These are phyloP conservation scores for Ogataea dorogensis DNA, from an alignment of 805 yeast species.

Conservation along the genomic window DNA sequence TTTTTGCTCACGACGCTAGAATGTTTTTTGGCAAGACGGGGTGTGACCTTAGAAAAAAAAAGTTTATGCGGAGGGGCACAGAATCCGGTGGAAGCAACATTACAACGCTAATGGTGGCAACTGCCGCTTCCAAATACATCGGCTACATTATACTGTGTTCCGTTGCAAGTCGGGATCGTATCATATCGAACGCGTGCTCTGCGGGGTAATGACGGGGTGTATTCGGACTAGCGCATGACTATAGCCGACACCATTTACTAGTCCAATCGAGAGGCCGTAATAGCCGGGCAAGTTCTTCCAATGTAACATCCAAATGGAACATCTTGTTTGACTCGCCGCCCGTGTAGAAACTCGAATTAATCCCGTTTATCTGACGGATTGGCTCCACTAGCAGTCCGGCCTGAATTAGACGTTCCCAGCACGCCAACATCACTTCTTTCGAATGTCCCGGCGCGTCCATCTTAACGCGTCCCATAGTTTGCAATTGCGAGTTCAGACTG, in stretches of 20 bases:
- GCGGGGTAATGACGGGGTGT: conserved; percentile 11
- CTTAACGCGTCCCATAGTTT: conserved; percentile 43
- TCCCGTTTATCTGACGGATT: conserved; percentile 23
- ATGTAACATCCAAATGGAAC: conserved; percentile 49
- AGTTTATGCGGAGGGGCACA: conserved; percentile 4
- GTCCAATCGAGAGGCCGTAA: conserved; percentile 21
- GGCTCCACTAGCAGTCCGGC: conserved; percentile 46
- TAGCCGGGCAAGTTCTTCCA: conserved; percentile 45
- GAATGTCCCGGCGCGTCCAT: conserved; percentile 14
- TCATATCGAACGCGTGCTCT: no score
- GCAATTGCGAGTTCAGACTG: conserved; percentile 36
- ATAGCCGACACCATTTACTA: conserved; percentile 26
- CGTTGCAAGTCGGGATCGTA: no score
- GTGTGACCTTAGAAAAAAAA: conserved; percentile 5
- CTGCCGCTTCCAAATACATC: no score
- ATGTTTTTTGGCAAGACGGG: conserved; percentile 1
- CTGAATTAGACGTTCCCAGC: conserved; percentile 73
- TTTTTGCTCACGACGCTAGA: conserved; percentile 5
- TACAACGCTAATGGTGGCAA: no score
- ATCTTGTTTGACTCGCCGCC: conserved; percentile 43
- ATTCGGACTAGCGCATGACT: background rate
- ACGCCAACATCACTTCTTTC: conserved; percentile 54
- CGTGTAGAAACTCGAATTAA: conserved; percentile 22
- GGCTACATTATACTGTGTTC: no score
- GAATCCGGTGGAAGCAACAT: no score